Base-by-base conservation (phyloP, 495 filamentous ascomycete species). In the Annulohypoxylon maeteangense region DNA sequence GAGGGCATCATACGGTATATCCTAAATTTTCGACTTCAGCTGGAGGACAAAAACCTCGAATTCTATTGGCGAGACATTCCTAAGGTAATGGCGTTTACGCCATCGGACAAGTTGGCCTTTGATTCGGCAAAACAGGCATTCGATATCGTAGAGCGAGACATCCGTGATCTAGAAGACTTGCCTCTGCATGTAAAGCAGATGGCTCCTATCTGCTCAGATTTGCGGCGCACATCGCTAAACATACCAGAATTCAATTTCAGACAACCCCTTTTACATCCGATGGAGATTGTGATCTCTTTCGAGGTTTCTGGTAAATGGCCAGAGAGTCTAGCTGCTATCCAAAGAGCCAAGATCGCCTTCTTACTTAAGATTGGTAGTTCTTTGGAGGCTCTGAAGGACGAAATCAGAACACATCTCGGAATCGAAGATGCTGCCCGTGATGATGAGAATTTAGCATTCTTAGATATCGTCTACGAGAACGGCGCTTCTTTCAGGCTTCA, bases 291-390 rank as follows among this genome's bases (percentile, higher is more conserved):
- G 36, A 84, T 99, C 23, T 94, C 95, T 69, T 98, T 99, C 72
- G 95, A 99, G 81, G 92, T 91, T 32, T 98, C 96, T 4, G 89
- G 88, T 8, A 90, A 94, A 62, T 99, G 95, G 95, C 96, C 95
- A 0, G 94, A 98, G 70, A 91, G 95, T 73, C 81, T 98, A 7
- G 84, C 84, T 8, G 94, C 95, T 3, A 95, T 99, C 47, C 95
- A 98, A 76, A 87, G 92, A 77, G 95, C 94, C 10, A 99, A 99
- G 79, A 85, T 95, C 22, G 96, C 95, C 0, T 96, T 99, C 75
- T 85, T 98, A 1, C 75, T 96, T 6, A 94, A 92, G 77, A 90
- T 98, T 54, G 89, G 88, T 25, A 89, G 88, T 53, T 85, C 91
- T 0, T 79, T 99, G 7, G 83, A 90, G 65, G 79, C 80, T 27